Evolutionary conservation across 306 rosid genomes (phyloP), one percentile per base, ranked within the genome.

Genomic region (Cucurbita maxima): DNA sequence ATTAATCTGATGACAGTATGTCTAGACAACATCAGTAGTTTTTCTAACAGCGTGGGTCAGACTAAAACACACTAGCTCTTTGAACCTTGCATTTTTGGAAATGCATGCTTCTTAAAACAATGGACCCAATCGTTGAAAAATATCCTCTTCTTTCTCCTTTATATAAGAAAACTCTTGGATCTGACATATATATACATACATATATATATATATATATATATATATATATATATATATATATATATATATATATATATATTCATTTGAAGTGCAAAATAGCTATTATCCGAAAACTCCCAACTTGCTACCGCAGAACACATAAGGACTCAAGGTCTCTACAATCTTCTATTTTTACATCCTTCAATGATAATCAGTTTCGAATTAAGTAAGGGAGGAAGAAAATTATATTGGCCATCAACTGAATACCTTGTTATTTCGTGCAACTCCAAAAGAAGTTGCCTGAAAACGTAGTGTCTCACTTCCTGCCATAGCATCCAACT

Each of bases 401-500:
- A 68, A 68, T 68, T 44, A 38, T 1, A 22, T 12, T 53, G 3
- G 7, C 66, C 56, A n/a, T 19, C 74, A 61, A 25, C 10, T 51
- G 44, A 19, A 40, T 78, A 94, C 99, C 99, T 94, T 94, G 81
- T 94, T 94, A 85, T 94, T 91, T 70, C 95, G 89, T 61, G 97
- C 81, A 54, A 86, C 90, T 48, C 99, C 99, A 77, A 90, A 94
- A 63, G 95, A 89, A 56, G 99, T 94, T 60, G 99, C 92, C 79
- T 91, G 97, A 77, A 87, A 91, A 59, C 96, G 91, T 38, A 94
- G 96, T 51, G 99, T 89, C 84, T 91, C 99, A 79, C 99, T 84
- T 78, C 99, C 99, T 10, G 99, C 99, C 97, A 91, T 94, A 45
- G 97, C 86, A 83, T 94, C 99, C 81, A 94, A 83, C 86, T 94